Evolutionary conservation across 345 rosid genomes (phyloP).

Genomic region (Citrus inodora): DNA sequence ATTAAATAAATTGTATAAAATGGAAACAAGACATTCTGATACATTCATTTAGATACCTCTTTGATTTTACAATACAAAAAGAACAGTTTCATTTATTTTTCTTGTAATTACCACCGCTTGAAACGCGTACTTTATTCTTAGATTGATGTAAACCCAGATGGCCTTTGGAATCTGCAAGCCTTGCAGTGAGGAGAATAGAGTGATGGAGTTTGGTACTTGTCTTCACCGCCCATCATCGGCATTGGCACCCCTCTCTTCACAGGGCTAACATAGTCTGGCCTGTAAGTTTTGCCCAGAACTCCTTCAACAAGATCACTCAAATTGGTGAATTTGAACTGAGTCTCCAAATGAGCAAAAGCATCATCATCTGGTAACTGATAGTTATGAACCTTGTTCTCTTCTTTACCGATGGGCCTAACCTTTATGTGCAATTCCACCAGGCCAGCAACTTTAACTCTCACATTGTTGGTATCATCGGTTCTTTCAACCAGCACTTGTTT

Average conservation of each 20-base stretch:
- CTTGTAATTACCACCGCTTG: background rate
- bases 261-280: constrained; percentile 56
- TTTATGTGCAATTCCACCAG: constrained; percentile 41
- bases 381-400: constrained; percentile 57
- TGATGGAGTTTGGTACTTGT: constrained; percentile 56
- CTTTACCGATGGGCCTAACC: constrained; percentile 53
- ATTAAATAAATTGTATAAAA: background rate
- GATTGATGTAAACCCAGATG: constrained; percentile 6
- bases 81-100: background rate
- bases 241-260: constrained; percentile 62
- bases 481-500: constrained; percentile 44
- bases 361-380: constrained; percentile 50
- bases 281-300: constrained; percentile 66
- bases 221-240: constrained; percentile 78
- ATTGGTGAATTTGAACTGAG: constrained; percentile 51
- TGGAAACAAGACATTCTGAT: background rate
- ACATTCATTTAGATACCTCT: background rate
- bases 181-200: constrained; percentile 49
- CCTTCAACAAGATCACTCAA: constrained; percentile 58
- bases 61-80: background rate
- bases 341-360: constrained; percentile 70
- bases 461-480: constrained; percentile 46
- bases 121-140: background rate
- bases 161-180: constrained; percentile 44
- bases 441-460: constrained; percentile 38